These are phyloP conservation scores for Mortierella sp. DNA, from an alignment of 371 early-diverging fungal genomes.

Conservation along the genomic window DNA sequence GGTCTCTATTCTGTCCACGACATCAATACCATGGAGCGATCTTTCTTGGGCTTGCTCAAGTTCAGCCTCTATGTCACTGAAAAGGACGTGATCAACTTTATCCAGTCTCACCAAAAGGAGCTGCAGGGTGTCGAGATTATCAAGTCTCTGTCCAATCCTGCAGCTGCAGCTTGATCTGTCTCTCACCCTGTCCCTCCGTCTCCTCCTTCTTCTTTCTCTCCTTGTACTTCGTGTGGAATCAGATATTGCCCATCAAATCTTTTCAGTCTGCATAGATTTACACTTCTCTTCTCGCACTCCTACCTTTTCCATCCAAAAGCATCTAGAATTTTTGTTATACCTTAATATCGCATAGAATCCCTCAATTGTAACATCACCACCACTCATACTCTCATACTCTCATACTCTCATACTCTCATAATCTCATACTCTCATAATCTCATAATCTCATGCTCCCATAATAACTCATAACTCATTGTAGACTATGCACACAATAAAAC, in stretches of 20 bases:
- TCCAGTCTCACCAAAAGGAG: constrained; percentile 41
- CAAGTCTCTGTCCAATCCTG: constrained; percentile 19
- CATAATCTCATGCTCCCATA: background rate
- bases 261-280: background rate
- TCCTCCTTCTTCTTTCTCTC: background rate
- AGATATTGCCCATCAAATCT: background rate
- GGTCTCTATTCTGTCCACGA: constrained; percentile 73
- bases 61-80: constrained; percentile 59
- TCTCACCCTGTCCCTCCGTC: background rate
- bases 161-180: constrained; percentile 12
- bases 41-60: constrained; percentile 69
- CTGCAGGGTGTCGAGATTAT: constrained; percentile 45
- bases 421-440: no score
- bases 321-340: background rate
- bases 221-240: background rate
- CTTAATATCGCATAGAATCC: background rate
- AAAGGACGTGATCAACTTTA: constrained; percentile 31
- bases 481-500: constrained; percentile 1
- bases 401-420: no score
- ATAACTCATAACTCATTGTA: background rate
- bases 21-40: constrained; percentile 78
- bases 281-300: background rate
- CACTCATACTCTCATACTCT: no score
- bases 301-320: background rate
- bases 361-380: background rate